Percentiles rank a stretch among this genome's conserved stretches.
These are phyloP conservation scores for Huntiella omanensis DNA, from an alignment of 2,329 filamentous ascomycete genomes.

Conservation along the genomic window DNA sequence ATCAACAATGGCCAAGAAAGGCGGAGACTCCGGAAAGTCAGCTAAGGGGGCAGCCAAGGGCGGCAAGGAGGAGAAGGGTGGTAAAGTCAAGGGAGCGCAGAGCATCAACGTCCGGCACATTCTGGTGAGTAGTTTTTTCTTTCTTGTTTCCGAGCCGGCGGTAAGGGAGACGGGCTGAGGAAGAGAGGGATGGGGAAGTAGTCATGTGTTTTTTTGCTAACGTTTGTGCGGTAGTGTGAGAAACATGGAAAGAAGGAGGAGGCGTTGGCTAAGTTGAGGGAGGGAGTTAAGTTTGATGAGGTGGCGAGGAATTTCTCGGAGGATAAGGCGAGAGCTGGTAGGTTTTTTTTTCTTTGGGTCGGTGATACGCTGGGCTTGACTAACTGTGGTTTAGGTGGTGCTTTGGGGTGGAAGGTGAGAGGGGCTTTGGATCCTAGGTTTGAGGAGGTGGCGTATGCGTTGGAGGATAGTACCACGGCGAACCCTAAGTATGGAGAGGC, in stretches of 20 bases:
- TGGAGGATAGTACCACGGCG: constrained; percentile 45
- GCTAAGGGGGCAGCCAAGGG: constrained; percentile 18
- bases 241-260: constrained; percentile 66
- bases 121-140: constrained; percentile 22
- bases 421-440: constrained; percentile 50
- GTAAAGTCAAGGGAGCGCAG: constrained; percentile 41
- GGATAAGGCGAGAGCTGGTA: constrained; percentile 54
- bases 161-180: background rate
- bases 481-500: constrained; percentile 49
- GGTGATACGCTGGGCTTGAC: background rate
- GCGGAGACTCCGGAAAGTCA: constrained; percentile 5
- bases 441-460: constrained; percentile 50
- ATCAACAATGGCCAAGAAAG: constrained; percentile 8
- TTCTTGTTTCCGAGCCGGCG: background rate
- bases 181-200: background rate
- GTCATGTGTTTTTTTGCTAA: background rate
- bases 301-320: constrained; percentile 56
- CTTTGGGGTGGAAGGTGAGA: constrained; percentile 54
- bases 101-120: constrained; percentile 61
- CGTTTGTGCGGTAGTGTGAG: constrained; percentile 32
- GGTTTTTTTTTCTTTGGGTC: background rate
- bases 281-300: constrained; percentile 53
- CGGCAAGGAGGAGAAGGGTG: constrained; percentile 21
- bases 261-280: constrained; percentile 47
- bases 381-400: constrained; percentile 32